Evolutionary conservation across 345 rosid genomes (phyloP), one percentile per base, ranked within the genome.

Genomic region (Populus ilicifolia): DNA sequence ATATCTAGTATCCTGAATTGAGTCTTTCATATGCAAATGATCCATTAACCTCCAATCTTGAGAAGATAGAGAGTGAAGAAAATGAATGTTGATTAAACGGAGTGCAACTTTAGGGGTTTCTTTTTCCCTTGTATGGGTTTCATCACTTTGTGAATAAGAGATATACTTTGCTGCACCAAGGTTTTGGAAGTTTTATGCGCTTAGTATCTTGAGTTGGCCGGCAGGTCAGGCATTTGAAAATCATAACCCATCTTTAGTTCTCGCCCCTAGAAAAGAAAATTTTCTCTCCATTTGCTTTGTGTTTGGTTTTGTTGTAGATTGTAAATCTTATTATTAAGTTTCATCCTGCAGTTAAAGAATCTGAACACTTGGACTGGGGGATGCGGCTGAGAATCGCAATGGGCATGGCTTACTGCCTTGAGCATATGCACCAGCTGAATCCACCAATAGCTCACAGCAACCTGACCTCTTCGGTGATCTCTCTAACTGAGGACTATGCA

Each of bases 341-440:
- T 3, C 64, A 23, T 77, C 72, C 46, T 88, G 84, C 90, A 96
- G 99, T 89, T 78, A 86, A 86, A 83, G 97, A 89, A 83, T 79
- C 90, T 14, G 99, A 96, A 83, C 98, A 91, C 78, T 83, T 96
- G 86, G 90, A 93, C 83, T 96, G 99, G 99, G 88, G 86, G 59
- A 87, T 85, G 83, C 79, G 98, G 82, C 78, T 92, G 63, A 84
- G 99, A 74, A 92, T 92, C 81, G 80, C 84, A 69, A 89, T 90
- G 97, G 98, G 99, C 66, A 83, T 89, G 82, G 94, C 97, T 30
- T 94, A 93, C 84, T 96, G 98, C 84, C 90, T 96, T 23, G 97
- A 96, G 73, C 89, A 96, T 80, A 88, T 94, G 95, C 99, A 93
- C 88, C 92, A 89, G 84, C 85, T 89, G 71, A 81, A 75, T 79